Evolutionary conservation across 139 green algal species (phyloP).

Genomic region (Tetradesmus obliquus): DNA sequence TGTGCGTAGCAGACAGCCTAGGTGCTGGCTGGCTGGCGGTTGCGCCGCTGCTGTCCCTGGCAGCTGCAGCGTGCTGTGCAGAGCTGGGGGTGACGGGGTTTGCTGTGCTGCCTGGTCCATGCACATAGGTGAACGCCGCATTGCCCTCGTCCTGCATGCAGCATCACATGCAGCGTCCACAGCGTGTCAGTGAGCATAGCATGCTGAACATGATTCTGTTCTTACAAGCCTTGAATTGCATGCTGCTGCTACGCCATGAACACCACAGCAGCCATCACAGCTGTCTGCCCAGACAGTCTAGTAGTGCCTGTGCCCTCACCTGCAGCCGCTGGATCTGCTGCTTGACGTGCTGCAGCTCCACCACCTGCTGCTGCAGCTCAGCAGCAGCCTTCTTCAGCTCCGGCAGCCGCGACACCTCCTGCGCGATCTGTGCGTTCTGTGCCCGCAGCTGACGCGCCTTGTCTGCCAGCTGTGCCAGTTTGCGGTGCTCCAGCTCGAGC

Average conservation of each 20-base stretch:
- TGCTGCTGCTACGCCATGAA: not conserved
- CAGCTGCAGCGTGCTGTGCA: not conserved
- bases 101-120: not conserved
- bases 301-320: not conserved
- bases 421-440: slow-evolving; percentile 14
- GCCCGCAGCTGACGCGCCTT: not conserved
- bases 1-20: slow-evolving; percentile 23
- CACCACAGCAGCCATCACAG: not conserved
- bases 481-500: slow-evolving; percentile 30
- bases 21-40: slow-evolving; percentile 19
- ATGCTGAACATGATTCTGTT: too few relatives aligned
- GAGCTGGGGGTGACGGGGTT: not conserved
- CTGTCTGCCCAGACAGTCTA: not conserved
- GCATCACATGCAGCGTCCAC: not conserved
- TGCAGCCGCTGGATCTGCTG: slow-evolving; percentile 38
- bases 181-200: too few relatives aligned
- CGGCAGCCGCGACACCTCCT: slow-evolving; percentile 31
- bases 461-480: slow-evolving; percentile 17
- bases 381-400: not conserved
- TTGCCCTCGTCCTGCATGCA: slow-evolving; percentile 1
- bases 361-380: slow-evolving; percentile 35
- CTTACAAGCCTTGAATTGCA: too few relatives aligned
- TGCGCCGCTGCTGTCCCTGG: not conserved
- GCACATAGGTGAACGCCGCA: not conserved
- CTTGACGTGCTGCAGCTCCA: slow-evolving; percentile 30